Evolutionary conservation across 1,284 basidiomycete species (phyloP), one percentile per base, ranked within the genome.

Genomic region (Naganishia sp.): DNA sequence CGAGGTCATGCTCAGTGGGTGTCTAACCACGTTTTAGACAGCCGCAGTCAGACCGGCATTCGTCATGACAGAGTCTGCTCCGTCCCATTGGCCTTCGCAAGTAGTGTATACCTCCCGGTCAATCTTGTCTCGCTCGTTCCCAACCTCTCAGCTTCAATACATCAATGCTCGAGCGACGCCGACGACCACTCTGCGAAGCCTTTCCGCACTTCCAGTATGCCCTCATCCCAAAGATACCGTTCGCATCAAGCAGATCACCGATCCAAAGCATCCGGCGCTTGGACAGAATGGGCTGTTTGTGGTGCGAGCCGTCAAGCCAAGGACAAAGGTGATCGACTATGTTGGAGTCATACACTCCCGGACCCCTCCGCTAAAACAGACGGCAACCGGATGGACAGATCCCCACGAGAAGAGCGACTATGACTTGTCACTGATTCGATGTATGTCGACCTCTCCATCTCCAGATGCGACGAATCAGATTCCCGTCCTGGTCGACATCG

Each of bases 211-310:
- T 72, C 33, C 69, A 65, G 68, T 21, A 60, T 70, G 18, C 74
- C 75, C 53, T 72, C 76, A 9, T 39, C 50, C 64, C 18, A 60
- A 55, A 42, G 65, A 63, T 16, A 21, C 55, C 21, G 70, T 78
- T 16, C 46, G 67, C 18, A 82, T 82, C 68, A 78, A 77, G 69
- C 61, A 63, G 5, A 80, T 81, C 68, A 67, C 64, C 1, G 67
- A 71, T 15, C 65, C 74, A 3, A 39, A 63, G 0, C 91, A 93
- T 79, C 92, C 92, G 25, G 89, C 92, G n/a, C 75, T 78, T 64
- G 90, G 91, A 0, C 93, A 96, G 75, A 82, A 79, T 70, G 93
- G 93, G 0, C 82, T 96, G 16, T 94, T 94, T 77, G 88, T 91
- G 7, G 78, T 82, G 25, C 85, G 83, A 67, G 90, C 87, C 73